Conservation (phyloP, 1,139 yeast genomes). For the Candida neerlandica region DNA sequence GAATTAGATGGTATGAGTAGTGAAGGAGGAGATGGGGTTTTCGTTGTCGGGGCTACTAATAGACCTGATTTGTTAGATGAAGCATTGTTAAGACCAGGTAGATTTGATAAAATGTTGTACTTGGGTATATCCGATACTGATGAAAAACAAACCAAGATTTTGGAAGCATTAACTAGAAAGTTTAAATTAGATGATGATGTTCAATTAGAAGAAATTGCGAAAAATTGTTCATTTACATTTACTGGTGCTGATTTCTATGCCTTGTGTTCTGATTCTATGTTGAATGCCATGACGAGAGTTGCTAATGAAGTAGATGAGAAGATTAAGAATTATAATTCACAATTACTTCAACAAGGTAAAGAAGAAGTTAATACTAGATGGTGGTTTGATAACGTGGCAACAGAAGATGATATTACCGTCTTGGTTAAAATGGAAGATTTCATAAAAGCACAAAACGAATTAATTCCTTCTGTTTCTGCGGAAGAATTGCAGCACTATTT, state of each 20-base stretch:
- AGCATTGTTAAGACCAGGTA: constrained; percentile 90
- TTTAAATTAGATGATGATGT: constrained; percentile 66
- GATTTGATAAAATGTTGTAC: constrained; percentile 93
- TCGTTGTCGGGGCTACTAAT: constrained; percentile 96
- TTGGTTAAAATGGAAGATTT: constrained; percentile 74
- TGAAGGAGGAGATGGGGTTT: constrained; percentile 80
- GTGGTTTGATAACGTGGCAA: constrained; percentile 91
- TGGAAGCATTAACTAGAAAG: constrained; percentile 87
- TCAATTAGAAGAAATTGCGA: constrained; percentile 61
- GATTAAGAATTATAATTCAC: constrained; percentile 53
- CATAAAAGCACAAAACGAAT: constrained; percentile 65
- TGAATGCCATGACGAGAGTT: constrained; percentile 90
- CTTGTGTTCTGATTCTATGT: constrained; percentile 89
- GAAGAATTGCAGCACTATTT: constrained; percentile 85
- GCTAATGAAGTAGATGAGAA: constrained; percentile 76
- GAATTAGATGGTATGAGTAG: constrained; percentile 94
- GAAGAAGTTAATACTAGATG: constrained; percentile 64
- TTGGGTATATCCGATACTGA: constrained; percentile 91
- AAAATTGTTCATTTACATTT: constrained; percentile 78
- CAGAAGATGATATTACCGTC: constrained; percentile 66
- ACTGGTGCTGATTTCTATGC: constrained; percentile 99
- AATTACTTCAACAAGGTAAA: constrained; percentile 28
- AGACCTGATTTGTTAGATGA: constrained; percentile 94
- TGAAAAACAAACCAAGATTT: constrained; percentile 81
- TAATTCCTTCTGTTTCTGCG: constrained; percentile 83